Percentiles rank a stretch among this genome's conserved stretches.
Conservation (phyloP, 331 rosid species). For the Saraca asoca region DNA sequence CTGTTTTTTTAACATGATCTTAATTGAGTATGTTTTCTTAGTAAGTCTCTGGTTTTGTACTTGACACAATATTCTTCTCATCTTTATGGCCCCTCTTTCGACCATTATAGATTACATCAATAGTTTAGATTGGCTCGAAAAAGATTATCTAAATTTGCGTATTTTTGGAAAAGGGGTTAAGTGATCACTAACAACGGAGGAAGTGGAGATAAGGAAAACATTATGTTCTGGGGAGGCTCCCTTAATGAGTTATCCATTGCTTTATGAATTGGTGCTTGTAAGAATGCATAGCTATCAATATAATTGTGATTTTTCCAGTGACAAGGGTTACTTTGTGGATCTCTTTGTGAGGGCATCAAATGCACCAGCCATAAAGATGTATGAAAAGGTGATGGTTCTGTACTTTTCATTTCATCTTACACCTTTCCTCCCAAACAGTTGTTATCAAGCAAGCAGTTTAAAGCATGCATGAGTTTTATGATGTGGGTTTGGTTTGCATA, state of each 20-base stretch:
- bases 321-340: conserved; percentile 90
- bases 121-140: not conserved
- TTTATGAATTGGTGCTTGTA: conserved; percentile 10
- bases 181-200: not conserved
- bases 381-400: conserved; percentile 71
- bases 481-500: not conserved
- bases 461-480: conserved; percentile 1
- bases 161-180: not conserved
- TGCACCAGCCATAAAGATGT: conserved; percentile 96
- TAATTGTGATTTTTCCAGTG: conserved; percentile 54
- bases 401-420: not conserved
- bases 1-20: not conserved
- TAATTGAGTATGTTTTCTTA: not conserved
- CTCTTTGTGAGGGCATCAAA: conserved; percentile 97
- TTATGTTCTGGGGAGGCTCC: not conserved
- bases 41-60: not conserved
- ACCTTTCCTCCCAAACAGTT: not conserved
- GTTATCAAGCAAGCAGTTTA: not conserved
- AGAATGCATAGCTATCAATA: conserved; percentile 23
- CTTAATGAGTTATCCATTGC: not conserved
- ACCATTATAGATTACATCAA: not conserved
- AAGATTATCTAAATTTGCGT: not conserved
- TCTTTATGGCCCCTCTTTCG: conserved; percentile 4
- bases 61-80: not conserved
- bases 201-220: not conserved